Evolutionary conservation across 371 early-diverging fungal genomes (phyloP).

Genomic region (Apophysomyces sp.): DNA sequence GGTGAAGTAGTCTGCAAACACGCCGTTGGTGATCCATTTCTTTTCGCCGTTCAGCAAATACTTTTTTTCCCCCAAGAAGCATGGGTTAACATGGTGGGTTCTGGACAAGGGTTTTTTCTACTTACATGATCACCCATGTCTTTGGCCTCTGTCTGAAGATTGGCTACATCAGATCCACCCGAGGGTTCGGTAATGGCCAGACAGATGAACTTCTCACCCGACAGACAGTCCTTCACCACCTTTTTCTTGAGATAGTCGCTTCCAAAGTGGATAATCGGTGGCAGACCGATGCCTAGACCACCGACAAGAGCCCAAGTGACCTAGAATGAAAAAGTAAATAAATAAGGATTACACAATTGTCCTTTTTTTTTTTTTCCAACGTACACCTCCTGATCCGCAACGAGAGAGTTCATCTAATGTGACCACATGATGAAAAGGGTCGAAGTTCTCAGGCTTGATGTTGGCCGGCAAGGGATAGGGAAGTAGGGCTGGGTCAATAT

Average conservation of each 20-base stretch:
- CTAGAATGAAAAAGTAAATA: slow-evolving; percentile 4
- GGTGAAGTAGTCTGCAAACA: slow-evolving; percentile 75
- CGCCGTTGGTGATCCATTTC: slow-evolving; percentile 89
- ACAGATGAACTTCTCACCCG: slow-evolving; percentile 67
- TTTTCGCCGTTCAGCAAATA: slow-evolving; percentile 86
- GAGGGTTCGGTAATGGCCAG: slow-evolving; percentile 68
- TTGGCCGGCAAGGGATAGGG: slow-evolving; percentile 44
- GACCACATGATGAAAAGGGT: slow-evolving; percentile 79
- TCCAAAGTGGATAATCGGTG: slow-evolving; percentile 67
- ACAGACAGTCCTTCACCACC: slow-evolving; percentile 55
- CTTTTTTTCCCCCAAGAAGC: background rate
- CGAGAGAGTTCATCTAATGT: slow-evolving; percentile 80
- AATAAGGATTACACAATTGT: background rate
- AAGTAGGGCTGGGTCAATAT: slow-evolving; percentile 29
- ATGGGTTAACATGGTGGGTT: background rate
- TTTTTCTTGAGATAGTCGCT: slow-evolving; percentile 58
- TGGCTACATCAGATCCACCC: slow-evolving; percentile 84
- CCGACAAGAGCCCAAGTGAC: slow-evolving; percentile 43
- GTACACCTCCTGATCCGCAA: slow-evolving; percentile 82
- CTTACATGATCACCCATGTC: slow-evolving; percentile 34
- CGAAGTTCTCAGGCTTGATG: slow-evolving; percentile 59
- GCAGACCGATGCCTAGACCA: slow-evolving; percentile 72
- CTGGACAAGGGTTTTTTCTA: too few species aligned
- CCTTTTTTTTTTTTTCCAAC: background rate
- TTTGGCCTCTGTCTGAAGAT: slow-evolving; percentile 72